phyloP scores from a whole-genome alignment of 352 stramenopile species.

The Phytophthora europaea region DNA sequence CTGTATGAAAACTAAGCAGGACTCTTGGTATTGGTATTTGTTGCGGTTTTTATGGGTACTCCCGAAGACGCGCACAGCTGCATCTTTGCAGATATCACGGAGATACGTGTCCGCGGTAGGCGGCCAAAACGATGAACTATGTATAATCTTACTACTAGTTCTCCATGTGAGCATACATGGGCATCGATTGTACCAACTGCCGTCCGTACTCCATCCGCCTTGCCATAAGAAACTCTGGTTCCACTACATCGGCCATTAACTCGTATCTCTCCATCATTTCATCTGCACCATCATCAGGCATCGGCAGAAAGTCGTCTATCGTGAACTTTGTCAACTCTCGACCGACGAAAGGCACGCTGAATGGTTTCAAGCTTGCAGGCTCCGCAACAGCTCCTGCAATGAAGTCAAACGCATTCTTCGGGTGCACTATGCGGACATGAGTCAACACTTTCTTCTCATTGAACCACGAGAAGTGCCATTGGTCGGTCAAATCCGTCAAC shows the following conservation, averaged over 20 bases:
- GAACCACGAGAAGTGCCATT: conserved; percentile 17
- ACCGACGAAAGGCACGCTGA: neutral
- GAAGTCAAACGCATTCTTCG: conserved; percentile 15
- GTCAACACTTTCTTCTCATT: conserved; percentile 21
- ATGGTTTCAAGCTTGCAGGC: conserved; percentile 15
- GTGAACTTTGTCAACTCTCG: conserved; percentile 13
- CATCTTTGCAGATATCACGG: no score
- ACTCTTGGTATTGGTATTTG: no score
- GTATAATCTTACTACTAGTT: conserved; percentile 2
- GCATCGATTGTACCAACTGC: conserved; percentile 36
- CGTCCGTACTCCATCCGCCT: conserved; percentile 42
- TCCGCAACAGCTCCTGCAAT: conserved; percentile 14
- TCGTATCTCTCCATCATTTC: conserved; percentile 39
- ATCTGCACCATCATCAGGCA: conserved; percentile 31
- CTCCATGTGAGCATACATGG: conserved; percentile 37
- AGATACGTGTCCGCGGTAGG: no score
- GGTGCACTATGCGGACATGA: conserved; percentile 7
- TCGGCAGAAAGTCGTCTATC: conserved; percentile 30
- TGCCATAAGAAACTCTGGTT: conserved; percentile 38
- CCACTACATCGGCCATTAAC: conserved; percentile 35
- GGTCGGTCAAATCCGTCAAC: neutral
- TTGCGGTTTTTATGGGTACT: no score
- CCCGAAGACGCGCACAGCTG: no score
- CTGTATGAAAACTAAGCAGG: no score
- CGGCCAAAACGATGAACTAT: conserved; percentile 10